Conservation (phyloP, 805 yeast genomes). For the Ogataea philodendri region DNA sequence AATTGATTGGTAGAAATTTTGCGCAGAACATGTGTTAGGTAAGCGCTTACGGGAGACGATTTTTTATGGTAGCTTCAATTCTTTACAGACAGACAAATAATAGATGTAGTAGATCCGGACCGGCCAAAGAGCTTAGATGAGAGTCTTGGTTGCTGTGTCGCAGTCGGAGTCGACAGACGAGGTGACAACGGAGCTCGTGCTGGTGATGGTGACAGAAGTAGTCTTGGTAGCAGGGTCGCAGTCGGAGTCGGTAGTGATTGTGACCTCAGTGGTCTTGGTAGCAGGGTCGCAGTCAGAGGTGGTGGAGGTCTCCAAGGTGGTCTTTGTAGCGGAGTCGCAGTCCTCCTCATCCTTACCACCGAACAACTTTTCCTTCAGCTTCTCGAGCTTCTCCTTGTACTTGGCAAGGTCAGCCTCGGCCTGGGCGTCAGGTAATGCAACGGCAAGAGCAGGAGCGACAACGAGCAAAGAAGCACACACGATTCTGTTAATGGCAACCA, state of each 20-base stretch:
- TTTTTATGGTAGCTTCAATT: slow-evolving; percentile 2
- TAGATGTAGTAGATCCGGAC: too few species aligned
- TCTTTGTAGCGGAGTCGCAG: slow-evolving; percentile 11
- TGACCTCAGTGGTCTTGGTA: slow-evolving; percentile 10
- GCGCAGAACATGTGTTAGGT: slow-evolving; percentile 1
- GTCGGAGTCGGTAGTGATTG: slow-evolving; percentile 6
- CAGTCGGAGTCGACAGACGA: slow-evolving; percentile 9
- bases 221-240: slow-evolving; percentile 14
- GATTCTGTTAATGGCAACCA: slow-evolving; percentile 18
- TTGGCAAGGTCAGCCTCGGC: slow-evolving; percentile 16
- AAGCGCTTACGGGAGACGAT: slow-evolving; percentile 1
- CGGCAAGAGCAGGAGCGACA: slow-evolving; percentile 15
- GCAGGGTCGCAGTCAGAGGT: slow-evolving; percentile 11
- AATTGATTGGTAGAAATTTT: slow-evolving; percentile 12
- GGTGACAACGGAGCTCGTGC: slow-evolving; percentile 2
- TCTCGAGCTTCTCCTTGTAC: slow-evolving; percentile 11
- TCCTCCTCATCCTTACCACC: slow-evolving; percentile 11
- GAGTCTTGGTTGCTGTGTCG: slow-evolving; percentile 10
- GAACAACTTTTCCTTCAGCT: slow-evolving; percentile 10
- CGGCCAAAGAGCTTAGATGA: slow-evolving; percentile 1
- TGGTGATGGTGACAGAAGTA: slow-evolving; percentile 1
- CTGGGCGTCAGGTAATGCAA: slow-evolving; percentile 14
- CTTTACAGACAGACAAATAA: slow-evolving; percentile 11
- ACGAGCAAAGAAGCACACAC: slow-evolving; percentile 8
- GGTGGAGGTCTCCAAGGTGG: slow-evolving; percentile 4